Base-by-base conservation (phyloP, 1,284 basidiomycete genomes). In the Boletellus sp. region DNA sequence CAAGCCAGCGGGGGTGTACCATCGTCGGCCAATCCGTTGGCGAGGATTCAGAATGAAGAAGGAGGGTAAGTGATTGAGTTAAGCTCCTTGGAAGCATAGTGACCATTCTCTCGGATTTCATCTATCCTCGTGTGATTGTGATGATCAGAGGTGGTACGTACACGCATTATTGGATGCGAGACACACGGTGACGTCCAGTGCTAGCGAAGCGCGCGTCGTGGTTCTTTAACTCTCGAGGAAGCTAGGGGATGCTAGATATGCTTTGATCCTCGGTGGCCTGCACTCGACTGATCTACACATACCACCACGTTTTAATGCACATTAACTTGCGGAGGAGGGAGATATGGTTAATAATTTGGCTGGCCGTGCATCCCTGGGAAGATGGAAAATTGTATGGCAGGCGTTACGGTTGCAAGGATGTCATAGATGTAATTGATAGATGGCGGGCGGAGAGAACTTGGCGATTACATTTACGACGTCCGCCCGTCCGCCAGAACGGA, bases 141-240 rank as follows among this genome's bases (percentile, higher is more conserved):
- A 30, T 41, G 33, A 48, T 58, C 56, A 76, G 73, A 56, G 68
- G 71, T 63, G 73, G 75, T 74, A 64, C 63, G 71, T 64, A 53
- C 40, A 38, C 11, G 17, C 25, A 30, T 50, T 43, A 39, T 46
- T 34, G 41, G 29, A 35, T 38, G 17, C 46, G 45, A 29, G 40
- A 48, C 41, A 43, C 5, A 41, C 37, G 33, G 37, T 65, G 45
- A 69, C 51, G 29, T 34, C 45, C 38, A 37, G 49, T 48, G 54
- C 39, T 67, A 90, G 88, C 84, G 56, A 91, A 91, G 72, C 86
- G 87, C 52, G 86, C 87, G 41, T 91, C 88, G 43, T 91, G 87
- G 87, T 91, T 91, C 71, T 91, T 91, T 77, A 86, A 84, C 66
- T 82, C 84, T 56, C 80, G 81, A 69, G 82, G 69, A 77, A 65